phyloP scores from a whole-genome alignment of 1,139 yeast genomes.

The Taphrina wiesneri region DNA sequence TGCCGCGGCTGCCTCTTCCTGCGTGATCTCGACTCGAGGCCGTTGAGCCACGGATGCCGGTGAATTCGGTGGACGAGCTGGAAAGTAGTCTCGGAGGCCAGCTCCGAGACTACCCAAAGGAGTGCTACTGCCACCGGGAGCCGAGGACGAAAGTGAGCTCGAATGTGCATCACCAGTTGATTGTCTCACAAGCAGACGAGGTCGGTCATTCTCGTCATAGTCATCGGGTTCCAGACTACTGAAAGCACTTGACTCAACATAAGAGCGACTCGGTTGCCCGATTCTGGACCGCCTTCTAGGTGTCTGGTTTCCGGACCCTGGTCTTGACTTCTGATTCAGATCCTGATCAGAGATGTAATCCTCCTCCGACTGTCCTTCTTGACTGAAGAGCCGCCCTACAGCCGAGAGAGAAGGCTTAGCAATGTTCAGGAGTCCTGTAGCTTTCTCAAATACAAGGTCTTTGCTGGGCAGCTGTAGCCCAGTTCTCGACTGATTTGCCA shows the following conservation, averaged over 20 bases:
- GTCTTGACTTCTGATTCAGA: neutral
- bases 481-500: conserved; percentile 42
- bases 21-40: conserved; percentile 47
- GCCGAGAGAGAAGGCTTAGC: conserved; percentile 24
- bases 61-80: neutral
- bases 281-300: neutral
- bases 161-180: neutral
- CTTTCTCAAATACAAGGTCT: conserved; percentile 31
- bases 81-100: neutral
- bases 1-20: conserved; percentile 45
- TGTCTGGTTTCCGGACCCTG: neutral
- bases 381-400: conserved; percentile 27
- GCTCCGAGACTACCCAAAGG: neutral
- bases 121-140: conserved; percentile 1
- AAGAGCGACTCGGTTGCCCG: conserved; percentile 1
- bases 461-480: conserved; percentile 26
- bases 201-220: neutral
- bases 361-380: conserved; percentile 11
- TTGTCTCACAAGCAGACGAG: neutral
- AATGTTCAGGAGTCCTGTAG: conserved; percentile 25
- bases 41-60: neutral
- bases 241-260: conserved; percentile 23
- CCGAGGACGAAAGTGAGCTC: neutral
- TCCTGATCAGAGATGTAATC: conserved; percentile 10
- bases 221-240: neutral